Percentiles rank a stretch among this genome's conserved stretches.
Conservation (phyloP, 106 monocot species). For the Agapanthus africanus region DNA sequence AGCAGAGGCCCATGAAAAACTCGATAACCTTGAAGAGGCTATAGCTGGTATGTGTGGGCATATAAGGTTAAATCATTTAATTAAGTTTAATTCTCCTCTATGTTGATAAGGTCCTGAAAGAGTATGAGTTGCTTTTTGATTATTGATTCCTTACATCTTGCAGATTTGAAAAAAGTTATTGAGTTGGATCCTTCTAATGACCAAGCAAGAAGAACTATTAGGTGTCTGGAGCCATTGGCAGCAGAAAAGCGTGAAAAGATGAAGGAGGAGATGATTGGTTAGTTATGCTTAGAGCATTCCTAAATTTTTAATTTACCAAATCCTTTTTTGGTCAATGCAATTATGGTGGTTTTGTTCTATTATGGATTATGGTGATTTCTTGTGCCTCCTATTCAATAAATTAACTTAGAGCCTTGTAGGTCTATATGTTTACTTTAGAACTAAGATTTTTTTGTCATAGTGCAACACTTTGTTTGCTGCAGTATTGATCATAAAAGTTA, state of each 20-base stretch:
- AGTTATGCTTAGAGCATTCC: background rate
- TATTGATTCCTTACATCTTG: conserved; percentile 1
- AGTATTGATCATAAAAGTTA: background rate
- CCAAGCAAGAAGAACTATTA: conserved; percentile 50
- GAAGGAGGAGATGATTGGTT: conserved; percentile 99
- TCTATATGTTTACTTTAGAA: background rate
- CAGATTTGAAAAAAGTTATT: conserved; percentile 87
- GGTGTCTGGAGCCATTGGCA: conserved; percentile 76
- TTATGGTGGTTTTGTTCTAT: no score
- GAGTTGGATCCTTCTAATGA: conserved; percentile 85
- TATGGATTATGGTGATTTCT: background rate
- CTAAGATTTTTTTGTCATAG: background rate
- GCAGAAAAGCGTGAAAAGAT: conserved; percentile 91
- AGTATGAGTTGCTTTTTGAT: background rate
- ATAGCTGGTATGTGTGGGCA: conserved; percentile 63
- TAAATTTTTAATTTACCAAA: no score
- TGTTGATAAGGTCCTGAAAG: background rate
- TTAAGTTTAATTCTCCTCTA: background rate
- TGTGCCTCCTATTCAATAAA: background rate
- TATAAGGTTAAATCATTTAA: background rate
- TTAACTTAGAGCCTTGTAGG: background rate
- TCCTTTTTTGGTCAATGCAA: no score
- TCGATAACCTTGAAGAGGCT: conserved; percentile 84
- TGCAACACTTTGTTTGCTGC: no score
- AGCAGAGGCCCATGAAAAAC: conserved; percentile 88